Evolutionary conservation across 805 yeast genomes (phyloP).

Genomic region (Cyberlindnera galapagoensis): DNA sequence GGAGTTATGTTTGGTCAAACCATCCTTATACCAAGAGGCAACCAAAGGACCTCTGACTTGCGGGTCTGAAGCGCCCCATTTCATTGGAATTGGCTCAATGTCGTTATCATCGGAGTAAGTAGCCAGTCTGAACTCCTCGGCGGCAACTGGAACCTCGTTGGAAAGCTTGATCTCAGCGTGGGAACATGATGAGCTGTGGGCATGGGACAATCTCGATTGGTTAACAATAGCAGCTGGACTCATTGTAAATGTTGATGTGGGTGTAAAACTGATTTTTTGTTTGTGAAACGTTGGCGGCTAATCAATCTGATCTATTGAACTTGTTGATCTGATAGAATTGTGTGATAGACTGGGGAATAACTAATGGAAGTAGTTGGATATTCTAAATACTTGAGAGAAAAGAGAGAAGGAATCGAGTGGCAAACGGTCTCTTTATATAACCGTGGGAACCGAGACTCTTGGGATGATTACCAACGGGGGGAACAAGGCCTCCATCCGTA

Average conservation of each 20-base stretch:
- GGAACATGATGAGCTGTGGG: conserved; percentile 6
- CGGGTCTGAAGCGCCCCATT: conserved; percentile 49
- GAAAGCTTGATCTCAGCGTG: conserved; percentile 15
- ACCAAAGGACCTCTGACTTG: conserved; percentile 50
- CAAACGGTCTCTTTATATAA: too few relatives aligned
- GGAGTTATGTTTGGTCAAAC: conserved; percentile 49
- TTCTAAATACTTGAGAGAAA: too few relatives aligned
- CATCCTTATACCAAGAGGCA: conserved; percentile 42
- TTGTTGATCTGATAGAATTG: too few relatives aligned
- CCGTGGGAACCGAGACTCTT: too few relatives aligned
- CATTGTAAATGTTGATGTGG: conserved; percentile 11
- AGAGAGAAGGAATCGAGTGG: too few relatives aligned
- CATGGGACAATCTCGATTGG: conserved; percentile 5
- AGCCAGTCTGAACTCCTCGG: conserved; percentile 36
- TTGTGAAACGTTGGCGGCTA: background rate
- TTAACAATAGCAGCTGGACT: conserved; percentile 23
- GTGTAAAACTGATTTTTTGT: background rate
- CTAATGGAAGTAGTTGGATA: too few relatives aligned
- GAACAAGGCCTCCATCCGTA: too few relatives aligned
- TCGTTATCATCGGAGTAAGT: conserved; percentile 48
- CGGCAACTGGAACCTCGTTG: conserved; percentile 15
- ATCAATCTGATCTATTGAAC: too few relatives aligned
- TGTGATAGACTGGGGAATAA: too few relatives aligned
- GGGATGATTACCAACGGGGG: too few relatives aligned
- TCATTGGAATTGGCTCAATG: conserved; percentile 40